Evolutionary conservation across 1,139 yeast genomes (phyloP), one percentile per base, ranked within the genome.

Genomic region (Debaryomyces sp.): DNA sequence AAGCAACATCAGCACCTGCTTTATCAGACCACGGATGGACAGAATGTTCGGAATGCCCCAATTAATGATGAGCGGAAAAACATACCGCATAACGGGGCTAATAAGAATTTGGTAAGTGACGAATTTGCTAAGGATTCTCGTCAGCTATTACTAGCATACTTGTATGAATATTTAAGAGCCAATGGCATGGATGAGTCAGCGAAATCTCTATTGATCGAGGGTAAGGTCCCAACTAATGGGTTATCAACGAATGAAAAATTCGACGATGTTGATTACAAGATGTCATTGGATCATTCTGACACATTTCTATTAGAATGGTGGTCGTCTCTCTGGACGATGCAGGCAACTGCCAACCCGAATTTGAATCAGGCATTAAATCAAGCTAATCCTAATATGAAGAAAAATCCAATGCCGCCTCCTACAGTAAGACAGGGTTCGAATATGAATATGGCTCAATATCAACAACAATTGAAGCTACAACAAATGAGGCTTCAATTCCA

Each of bases 261-360:
- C 38, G 57, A 51, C 35, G 23, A 48, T 43, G 38, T 53, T 41
- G 41, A 41, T 38, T 27, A 41, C 26, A 30, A 48, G 18, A 41
- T 41, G 43, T 18, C 36, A 7, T 26, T 41, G 12, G 38, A 41
- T 15, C 38, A 42, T 5, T 51, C 55, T 32, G 63, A 78, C 21
- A 70, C 80, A 1, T 78, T 80, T 54, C 59, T 81, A 13, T 61
- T 77, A 42, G 84, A 81, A 51, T 81, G 86, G 86, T 81, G 84
- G 83, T 70, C 73, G 47, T 63, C 77, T 15, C 63, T 81, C 24
- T 77, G 82, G 80, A 68, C 78, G 9, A 53, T 77, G 38, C 82
- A 80, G 51, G 67, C 76, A 18, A 57, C 60, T 45, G 57, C 71
- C 53, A 69, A 63, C 51, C 75, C 73, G 13, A 60, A 57, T 45